Evolutionary conservation across 371 early-diverging fungal genomes (phyloP), one percentile per base, ranked within the genome.

Genomic region (Gilbertella persicaria): DNA sequence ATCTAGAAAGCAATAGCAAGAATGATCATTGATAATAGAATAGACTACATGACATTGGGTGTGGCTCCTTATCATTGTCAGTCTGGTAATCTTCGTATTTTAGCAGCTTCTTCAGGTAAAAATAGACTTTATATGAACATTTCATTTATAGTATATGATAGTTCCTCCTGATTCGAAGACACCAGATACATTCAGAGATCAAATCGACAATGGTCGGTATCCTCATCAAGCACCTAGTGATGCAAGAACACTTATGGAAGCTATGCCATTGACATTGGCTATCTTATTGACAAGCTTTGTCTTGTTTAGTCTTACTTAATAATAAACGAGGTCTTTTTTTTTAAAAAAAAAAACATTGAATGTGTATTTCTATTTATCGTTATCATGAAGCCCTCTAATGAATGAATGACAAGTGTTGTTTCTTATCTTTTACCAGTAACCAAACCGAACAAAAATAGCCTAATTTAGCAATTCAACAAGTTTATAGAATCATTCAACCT

Each of bases 21-120:
- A 28, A 28, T 28, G 9, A 5, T 48, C 1, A 7, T 21, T n/a
- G 37, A 28, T 28, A 26, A 17, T 14, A 5, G 14, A 26, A 26
- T 47, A 61, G 61, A 64, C 26, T 58, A 50, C 24, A 58, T 64
- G 64, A 64, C 59, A 5, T 35, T 64, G 7, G 64, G 64, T 10
- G 14, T 23, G 20, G 42, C 50, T 9, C 64, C 64, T 20, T 25
- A 49, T 20, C 55, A 54, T 19, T 64, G 64, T 24, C 33, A 44
- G 10, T 50, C 59, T 24, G 64, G 64, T 20, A 64, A 64, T 45
- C 42, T 64, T 20, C 48, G 64, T 29, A 50, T 64, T 33, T 24
- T 64, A 19, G 58, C 44, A 14, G 50, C 55, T n/a, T 9, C 45
- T 10, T 3, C 45, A 14, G 19, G 54, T 53, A 53, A 45, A 36